Evolutionary conservation across 306 rosid species (phyloP), one percentile per base, ranked within the genome.

Genomic region (Cajanus cajan): DNA sequence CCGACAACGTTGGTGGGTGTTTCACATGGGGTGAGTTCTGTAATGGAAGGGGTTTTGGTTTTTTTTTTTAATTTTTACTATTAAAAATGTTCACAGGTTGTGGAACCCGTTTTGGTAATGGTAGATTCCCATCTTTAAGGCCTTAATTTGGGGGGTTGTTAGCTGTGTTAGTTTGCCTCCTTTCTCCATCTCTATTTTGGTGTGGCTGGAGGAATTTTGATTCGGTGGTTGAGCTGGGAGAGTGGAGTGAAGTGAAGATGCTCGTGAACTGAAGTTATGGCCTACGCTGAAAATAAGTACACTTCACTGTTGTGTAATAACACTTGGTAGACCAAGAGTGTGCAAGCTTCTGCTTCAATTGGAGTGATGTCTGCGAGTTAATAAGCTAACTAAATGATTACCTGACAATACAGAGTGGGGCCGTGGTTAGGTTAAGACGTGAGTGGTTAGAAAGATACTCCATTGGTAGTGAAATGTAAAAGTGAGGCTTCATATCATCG

Each of bases 391-490:
- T 8, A 77, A 68, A 68, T 22, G 45, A 36, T 48, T 37, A 22
- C 4, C 36, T 68, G 64, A 22, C 37, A 36, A 36, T 7, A 57
- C 14, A 57, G 43, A 72, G n/a, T 78, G 21, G 83, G 66, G 14
- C 77, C 8, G 1, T 34, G 6, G 14, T 67, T 74, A 11, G 55
- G 54, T 61, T 18, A 22, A 45, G 44, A 15, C 52, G 36, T 45
- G 25, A 48, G 80, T 14, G 54, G 22, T 79, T 79, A 44, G 78
- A 59, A 33, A 83, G 68, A n/a, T n/a, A 48, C 40, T 68, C 63
- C n/a, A 2, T 3, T 59, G 76, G 52, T 64, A 50, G 45, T 39
- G 28, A 39, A 65, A 43, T 71, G 74, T 33, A 13, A 50, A n/a
- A 59, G 67, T 68, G 68, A 63, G 68, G 69, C 48, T 74, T 59